phyloP scores from a whole-genome alignment of 768 basidiomycete genomes.

The Inosperma sp. region DNA sequence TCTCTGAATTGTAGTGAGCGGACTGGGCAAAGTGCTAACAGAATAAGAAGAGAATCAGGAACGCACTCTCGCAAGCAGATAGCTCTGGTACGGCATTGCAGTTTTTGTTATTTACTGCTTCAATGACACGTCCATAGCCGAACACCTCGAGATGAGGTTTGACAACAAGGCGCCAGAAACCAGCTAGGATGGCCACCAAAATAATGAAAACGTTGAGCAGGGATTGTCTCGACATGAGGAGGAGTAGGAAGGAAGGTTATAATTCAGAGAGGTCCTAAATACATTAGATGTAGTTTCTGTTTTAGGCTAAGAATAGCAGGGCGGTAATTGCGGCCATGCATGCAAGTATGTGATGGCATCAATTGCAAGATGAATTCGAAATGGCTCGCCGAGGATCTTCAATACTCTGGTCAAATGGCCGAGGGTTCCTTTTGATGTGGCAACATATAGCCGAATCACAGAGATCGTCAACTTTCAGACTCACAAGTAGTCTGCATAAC shows the following conservation, averaged over 20 bases:
- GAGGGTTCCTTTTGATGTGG: too few relatives aligned
- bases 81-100: constrained; percentile 52
- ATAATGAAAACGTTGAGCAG: constrained; percentile 31
- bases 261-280: not conserved
- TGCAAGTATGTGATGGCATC: too few relatives aligned
- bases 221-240: constrained; percentile 4
- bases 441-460: too few relatives aligned
- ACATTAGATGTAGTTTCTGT: too few relatives aligned
- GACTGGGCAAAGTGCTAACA: not conserved
- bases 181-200: constrained; percentile 38
- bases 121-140: constrained; percentile 44
- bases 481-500: too few relatives aligned
- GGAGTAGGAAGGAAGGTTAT: not conserved
- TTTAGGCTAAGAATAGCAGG: too few relatives aligned
- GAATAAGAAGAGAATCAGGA: not conserved
- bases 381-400: too few relatives aligned
- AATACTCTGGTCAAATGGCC: too few relatives aligned
- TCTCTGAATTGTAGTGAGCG: constrained; percentile 34
- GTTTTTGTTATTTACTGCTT: constrained; percentile 42
- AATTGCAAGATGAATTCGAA: too few relatives aligned
- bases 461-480: too few relatives aligned
- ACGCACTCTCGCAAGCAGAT: constrained; percentile 65
- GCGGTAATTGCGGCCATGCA: too few relatives aligned
- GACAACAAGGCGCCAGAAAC: constrained; percentile 45
- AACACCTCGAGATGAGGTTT: constrained; percentile 38